Percentiles rank a stretch among this genome's conserved stretches.
Evolutionary conservation across 805 yeast genomes (phyloP).

Genomic region (Grigorovia jiainica): DNA sequence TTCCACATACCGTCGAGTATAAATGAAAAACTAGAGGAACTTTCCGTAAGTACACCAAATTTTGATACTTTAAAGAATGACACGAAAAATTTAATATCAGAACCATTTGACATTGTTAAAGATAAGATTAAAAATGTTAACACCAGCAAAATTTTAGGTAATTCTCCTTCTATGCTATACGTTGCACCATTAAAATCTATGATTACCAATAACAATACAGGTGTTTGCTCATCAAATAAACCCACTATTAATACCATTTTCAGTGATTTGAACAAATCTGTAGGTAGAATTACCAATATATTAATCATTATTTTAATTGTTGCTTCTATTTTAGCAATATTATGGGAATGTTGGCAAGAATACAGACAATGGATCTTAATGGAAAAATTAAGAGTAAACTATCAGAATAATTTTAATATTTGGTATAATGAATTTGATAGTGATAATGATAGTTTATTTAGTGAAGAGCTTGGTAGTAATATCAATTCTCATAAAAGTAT

Average conservation of each 20-base stretch:
- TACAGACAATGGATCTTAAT: conserved; percentile 40
- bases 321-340: conserved; percentile 33
- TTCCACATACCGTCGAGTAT: conserved; percentile 60
- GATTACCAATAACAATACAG: conserved; percentile 9
- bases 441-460: too few species aligned
- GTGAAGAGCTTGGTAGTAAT: background rate
- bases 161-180: conserved; percentile 19
- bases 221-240: conserved; percentile 34
- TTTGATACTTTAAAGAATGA: conserved; percentile 55
- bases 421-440: background rate
- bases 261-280: conserved; percentile 18
- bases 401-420: conserved; percentile 1
- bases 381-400: conserved; percentile 26
- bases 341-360: conserved; percentile 39
- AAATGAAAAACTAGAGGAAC: conserved; percentile 42
- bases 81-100: conserved; percentile 42
- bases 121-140: conserved; percentile 30
- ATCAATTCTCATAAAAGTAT: background rate
- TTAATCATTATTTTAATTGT: conserved; percentile 33
- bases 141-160: conserved; percentile 17
- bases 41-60: conserved; percentile 50
- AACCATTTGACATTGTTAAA: conserved; percentile 50
- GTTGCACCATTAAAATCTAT: conserved; percentile 32
- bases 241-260: conserved; percentile 34
- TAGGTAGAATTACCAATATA: conserved; percentile 31